Evolutionary conservation across 495 filamentous ascomycete species (phyloP), one percentile per base, ranked within the genome.

Genomic region (Amorphotheca resinae): DNA sequence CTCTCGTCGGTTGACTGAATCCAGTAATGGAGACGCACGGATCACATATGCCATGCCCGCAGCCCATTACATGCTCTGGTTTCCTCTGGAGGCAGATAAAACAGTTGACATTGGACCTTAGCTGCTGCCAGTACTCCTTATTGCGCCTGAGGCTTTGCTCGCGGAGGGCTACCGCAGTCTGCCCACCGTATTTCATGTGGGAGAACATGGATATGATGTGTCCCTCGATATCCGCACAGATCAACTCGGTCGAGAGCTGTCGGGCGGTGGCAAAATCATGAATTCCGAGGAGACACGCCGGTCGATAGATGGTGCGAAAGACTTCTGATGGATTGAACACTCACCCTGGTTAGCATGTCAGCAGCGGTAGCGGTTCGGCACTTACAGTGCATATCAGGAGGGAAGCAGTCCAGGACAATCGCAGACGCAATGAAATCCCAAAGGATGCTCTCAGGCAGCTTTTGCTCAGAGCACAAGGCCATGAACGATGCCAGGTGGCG

Each of bases 341-440:
- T 44, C 21, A 28, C 18, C 23, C 32, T 9, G n/a, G 17, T 31
- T 33, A 41, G 21, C 22, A 12, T 30, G 20, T 35, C 22, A 37
- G 28, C 9, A 32, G 15, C 2, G 12, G 28, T 42, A 17, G 42
- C n/a, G 18, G n/a, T 37, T 26, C 9, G 33, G 35, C 22, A 44
- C 49, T 47, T 47, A 51, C 38, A 30, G 33, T 51, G 38, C 33
- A 51, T 51, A 14, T 41, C 38, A 33, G 44, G 43, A 42, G 49
- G 38, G 33, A 42, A 51, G 25, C 38, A 33, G 32, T 51, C 49
- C n/a, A 51, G 22, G 21, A 51, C 22, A 16, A 51, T 43, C 4
- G 33, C 38, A 2, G 49, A 46, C 16, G 36, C 44, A 47, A 43
- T 36, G 22, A 46, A 37, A 14, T 35, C 37, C 35, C 28, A 37